Conservation (phyloP, 2,329 filamentous ascomycete genomes). For the Ascochyta clinopodiicola region DNA sequence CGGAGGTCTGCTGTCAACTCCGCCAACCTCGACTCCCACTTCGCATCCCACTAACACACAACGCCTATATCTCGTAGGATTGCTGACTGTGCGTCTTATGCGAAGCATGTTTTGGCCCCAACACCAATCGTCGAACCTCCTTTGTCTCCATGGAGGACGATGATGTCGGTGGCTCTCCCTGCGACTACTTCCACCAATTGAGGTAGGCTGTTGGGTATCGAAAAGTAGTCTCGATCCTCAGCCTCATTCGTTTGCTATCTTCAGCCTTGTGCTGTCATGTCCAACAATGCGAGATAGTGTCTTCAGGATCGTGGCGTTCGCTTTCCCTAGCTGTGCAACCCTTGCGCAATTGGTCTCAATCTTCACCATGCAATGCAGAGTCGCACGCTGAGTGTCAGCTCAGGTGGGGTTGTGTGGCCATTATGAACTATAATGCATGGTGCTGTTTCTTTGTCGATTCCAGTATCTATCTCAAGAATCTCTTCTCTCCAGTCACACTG, state of each 20-base stretch:
- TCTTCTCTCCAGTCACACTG: not conserved
- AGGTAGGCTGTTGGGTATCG: not conserved
- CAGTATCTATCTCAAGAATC: not conserved
- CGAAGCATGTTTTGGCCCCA: not conserved
- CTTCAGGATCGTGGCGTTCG: slow-evolving; percentile 8
- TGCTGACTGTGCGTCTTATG: not conserved
- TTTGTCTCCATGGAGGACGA: not conserved
- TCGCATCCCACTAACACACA: slow-evolving; percentile 1
- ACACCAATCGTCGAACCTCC: not conserved
- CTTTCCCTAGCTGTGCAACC: slow-evolving; percentile 1
- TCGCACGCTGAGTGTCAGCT: slow-evolving; percentile 8
- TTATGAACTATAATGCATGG: not conserved
- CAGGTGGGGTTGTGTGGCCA: not conserved
- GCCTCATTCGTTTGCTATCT: not conserved
- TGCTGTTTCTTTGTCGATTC: not conserved
- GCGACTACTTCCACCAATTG: not conserved
- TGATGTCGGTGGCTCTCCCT: not conserved
- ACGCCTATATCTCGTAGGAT: not conserved
- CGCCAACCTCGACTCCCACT: slow-evolving; percentile 2
- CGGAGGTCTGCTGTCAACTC: slow-evolving; percentile 7
- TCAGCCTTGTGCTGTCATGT: not conserved
- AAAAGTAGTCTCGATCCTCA: not conserved
- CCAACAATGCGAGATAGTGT: not conserved
- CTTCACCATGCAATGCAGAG: not conserved
- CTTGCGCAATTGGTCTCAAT: slow-evolving; percentile 6